Evolutionary conservation across 108 stramenopile genomes (phyloP).

Genomic region (Seminavis robusta): DNA sequence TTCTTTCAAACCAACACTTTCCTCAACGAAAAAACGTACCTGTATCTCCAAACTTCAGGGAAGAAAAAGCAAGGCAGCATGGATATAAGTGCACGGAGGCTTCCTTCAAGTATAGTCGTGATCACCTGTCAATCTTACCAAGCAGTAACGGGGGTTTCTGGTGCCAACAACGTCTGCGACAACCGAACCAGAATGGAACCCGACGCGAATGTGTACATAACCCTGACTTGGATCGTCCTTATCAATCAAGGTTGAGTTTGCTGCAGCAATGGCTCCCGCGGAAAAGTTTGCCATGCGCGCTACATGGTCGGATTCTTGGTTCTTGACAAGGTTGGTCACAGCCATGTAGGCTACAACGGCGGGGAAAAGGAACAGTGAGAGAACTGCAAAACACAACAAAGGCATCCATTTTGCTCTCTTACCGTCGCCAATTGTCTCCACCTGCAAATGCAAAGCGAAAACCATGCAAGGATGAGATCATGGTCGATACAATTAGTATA

Average conservation of each 20-base stretch:
- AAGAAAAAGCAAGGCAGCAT: too few relatives aligned
- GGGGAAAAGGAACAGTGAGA: too few relatives aligned
- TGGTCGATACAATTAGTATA: conserved; percentile 13
- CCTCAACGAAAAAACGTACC: background rate
- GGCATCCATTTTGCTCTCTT: too few relatives aligned
- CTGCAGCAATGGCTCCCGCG: conserved; percentile 36
- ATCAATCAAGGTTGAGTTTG: conserved; percentile 24
- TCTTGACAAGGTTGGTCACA: conserved; percentile 40
- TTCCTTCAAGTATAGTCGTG: too few relatives aligned
- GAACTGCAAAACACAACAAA: too few relatives aligned
- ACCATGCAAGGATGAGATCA: conserved; percentile 38
- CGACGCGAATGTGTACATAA: conserved; percentile 41
- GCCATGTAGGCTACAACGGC: conserved; percentile 48
- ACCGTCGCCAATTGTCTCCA: conserved; percentile 66
- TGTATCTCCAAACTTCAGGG: background rate
- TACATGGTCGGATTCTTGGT: conserved; percentile 41
- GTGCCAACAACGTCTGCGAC: conserved; percentile 49
- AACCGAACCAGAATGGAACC: conserved; percentile 48
- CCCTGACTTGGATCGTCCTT: conserved; percentile 22
- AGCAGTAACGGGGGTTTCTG: conserved; percentile 40
- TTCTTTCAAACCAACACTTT: too few relatives aligned
- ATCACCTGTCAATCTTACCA: too few relatives aligned
- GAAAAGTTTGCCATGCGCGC: conserved; percentile 60
- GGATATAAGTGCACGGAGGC: too few relatives aligned
- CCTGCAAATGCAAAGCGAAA: conserved; percentile 34